Base-by-base conservation (phyloP, 441 rosid species). In the Dalechampia spathulata region DNA sequence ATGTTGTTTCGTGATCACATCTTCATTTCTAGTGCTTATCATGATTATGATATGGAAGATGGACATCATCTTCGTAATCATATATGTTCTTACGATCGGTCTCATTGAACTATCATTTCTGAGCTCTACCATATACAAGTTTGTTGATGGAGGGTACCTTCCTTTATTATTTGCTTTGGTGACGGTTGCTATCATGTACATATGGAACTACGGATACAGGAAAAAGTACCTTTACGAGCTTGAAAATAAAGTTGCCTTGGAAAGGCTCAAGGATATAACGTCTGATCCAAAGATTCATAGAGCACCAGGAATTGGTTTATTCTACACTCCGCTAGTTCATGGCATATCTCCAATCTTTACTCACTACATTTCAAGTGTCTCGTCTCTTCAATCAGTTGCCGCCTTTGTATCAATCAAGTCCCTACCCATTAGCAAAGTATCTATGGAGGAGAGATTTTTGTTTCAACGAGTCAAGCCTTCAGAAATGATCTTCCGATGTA, bases 41-140 rank as follows among this genome's bases (percentile, higher is more conserved):
- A 69, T 65, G 69, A 11, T 62, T 3, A 58, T 73, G 68, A 65
- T 65, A 57, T 65, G 77, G 77, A 73, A 73, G 71, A 62, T 47
- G 14, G 43, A 52, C 13, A 36, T 69, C 21, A 15, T 61, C 7
- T 16, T 60, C 19, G 22, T 65, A 27, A 6, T 69, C 21, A 14
- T 60, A 20, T 62, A 68, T 16, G 28, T 52, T 6, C 10, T 68
- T 15, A 61, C 64, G 4, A 52, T 61, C 20, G 62, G 77, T 3
- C 8, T 40, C 8, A 34, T 61, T 0, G 77, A 65, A 26, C 14
- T 57, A 0, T 8, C 12, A 0, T 64, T 63, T 7, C 42, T 69
- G 44, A 73, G 64, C 57, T 52, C 73, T 0, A 60, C 60, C 0
- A 60, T 62, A 0, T 65, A 60, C 65, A 68, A 65, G 46, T 68